A percentile compares a stretch with the other conserved stretches of the same genome.
Evolutionary conservation across 805 yeast species (phyloP).

Genomic region (Candida sanyiensis): DNA sequence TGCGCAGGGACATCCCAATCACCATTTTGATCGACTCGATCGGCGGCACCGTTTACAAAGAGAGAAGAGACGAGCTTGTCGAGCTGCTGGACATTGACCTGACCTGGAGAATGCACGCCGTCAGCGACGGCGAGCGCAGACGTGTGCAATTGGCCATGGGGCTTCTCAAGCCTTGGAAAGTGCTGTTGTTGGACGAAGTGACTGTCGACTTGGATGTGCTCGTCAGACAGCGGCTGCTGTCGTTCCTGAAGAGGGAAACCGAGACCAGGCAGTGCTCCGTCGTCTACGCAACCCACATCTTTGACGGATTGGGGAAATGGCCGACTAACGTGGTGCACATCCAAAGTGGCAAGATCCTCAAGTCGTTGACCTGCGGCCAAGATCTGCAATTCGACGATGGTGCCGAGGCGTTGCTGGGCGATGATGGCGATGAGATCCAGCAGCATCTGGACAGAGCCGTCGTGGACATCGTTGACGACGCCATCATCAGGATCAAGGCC

Average conservation of each 20-base stretch:
- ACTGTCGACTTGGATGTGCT: conserved; percentile 95
- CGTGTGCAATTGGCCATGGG: conserved; percentile 95
- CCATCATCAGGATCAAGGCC: conserved; percentile 31
- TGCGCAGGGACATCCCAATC: conserved; percentile 88
- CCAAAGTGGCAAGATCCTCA: conserved; percentile 53
- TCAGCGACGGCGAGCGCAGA: conserved; percentile 93
- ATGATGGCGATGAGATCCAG: conserved; percentile 22
- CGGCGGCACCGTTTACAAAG: conserved; percentile 68
- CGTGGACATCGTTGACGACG: conserved; percentile 17
- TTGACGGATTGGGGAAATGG: conserved; percentile 91
- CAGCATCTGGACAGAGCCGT: conserved; percentile 18
- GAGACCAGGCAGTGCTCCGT: conserved; percentile 63
- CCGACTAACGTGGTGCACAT: conserved; percentile 81
- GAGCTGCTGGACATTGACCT: conserved; percentile 80
- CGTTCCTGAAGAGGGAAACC: conserved; percentile 73
- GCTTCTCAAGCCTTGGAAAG: conserved; percentile 81
- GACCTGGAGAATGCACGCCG: conserved; percentile 85
- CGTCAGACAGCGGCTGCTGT: conserved; percentile 69
- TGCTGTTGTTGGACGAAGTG: conserved; percentile 88
- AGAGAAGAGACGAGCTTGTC: conserved; percentile 71
- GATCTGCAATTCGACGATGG: conserved; percentile 28
- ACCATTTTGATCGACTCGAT: conserved; percentile 69
- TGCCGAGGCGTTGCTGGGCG: background rate
- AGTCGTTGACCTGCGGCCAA: conserved; percentile 28
- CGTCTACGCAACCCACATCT: conserved; percentile 92